phyloP scores from a whole-genome alignment of 169 alveolate genomes.

The Plasmodium cynomolgi region DNA sequence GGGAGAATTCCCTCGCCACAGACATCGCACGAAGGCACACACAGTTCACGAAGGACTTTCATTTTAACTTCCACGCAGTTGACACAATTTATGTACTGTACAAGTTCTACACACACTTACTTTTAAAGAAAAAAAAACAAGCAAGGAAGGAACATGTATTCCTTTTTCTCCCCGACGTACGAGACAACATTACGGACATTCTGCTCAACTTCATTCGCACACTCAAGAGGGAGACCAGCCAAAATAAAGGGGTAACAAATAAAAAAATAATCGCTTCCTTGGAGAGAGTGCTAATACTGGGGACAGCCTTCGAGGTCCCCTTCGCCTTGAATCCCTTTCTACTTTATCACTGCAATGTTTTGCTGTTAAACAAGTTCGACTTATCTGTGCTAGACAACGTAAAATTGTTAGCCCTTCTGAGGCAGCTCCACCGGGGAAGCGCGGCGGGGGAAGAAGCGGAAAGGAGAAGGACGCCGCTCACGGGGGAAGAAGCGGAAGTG shows the following conservation, averaged over 20 bases:
- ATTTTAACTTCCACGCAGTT: slow-evolving; percentile 57
- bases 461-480: background rate
- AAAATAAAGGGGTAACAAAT: background rate
- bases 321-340: slow-evolving; percentile 24
- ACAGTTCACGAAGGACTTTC: slow-evolving; percentile 6
- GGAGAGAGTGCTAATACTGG: slow-evolving; percentile 54
- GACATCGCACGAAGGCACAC: background rate
- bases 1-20: background rate
- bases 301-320: slow-evolving; percentile 17
- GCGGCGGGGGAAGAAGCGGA: background rate
- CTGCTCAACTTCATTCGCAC: slow-evolving; percentile 38
- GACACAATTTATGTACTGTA: slow-evolving; percentile 56
- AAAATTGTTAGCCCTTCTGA: slow-evolving; percentile 39
- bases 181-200: slow-evolving; percentile 43
- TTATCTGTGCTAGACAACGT: slow-evolving; percentile 41
- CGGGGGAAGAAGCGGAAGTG: background rate
- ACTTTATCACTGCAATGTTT: slow-evolving; percentile 31
- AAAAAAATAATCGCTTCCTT: slow-evolving; percentile 28
- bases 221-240: background rate
- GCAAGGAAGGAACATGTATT: slow-evolving; percentile 23
- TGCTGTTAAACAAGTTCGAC: slow-evolving; percentile 54
- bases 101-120: slow-evolving; percentile 64
- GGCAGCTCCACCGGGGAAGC: background rate
- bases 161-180: slow-evolving; percentile 50
- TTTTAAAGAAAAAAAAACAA: slow-evolving; percentile 8